Evolutionary conservation across 495 filamentous ascomycete genomes (phyloP), one percentile per base, ranked within the genome.

Genomic region (Alectoria sarmentosa): DNA sequence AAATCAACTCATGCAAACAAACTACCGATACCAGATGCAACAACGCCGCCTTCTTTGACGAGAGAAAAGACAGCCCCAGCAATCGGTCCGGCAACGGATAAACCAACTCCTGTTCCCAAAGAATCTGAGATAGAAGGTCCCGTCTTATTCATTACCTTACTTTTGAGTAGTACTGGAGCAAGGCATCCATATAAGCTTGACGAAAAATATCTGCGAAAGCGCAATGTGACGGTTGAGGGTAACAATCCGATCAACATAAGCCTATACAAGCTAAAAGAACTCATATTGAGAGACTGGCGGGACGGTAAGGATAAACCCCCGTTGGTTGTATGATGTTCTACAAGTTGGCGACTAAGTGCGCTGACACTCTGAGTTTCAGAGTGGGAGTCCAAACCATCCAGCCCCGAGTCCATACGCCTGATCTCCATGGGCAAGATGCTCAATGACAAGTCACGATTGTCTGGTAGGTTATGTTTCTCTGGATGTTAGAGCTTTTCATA

Each of bases 201-300:
- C 76, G 87, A 88, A 62, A 91, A 87, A 66, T 96, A 96, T 69
- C 76, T 96, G 59, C 77, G 82, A 55, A 92, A 91, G 74, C 84
- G 88, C 28, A 88, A 87, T 60, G 86, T 95, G 21, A 83, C 79
- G 39, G 84, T 92, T 1, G 87, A 90, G 44, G 88, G 84, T 34
- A 79, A 87, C 70, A 91, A 96, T 72, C 92, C 92, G 3, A 90
- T 90, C 70, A 86, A 86, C 70, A 90, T 96, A 75, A 94, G 88
- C 69, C 86, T 95, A 19, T 96, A 96, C 71, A 93, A 89, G 11
- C 72, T 96, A 60, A 96, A 96, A 75, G 91, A 96, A 72, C 76
- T 96, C 74, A 95, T 96, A 66, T 83, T 91, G 80, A 78, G 90
- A 69, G 92, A 95, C 69, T 96, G 92, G 92, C 81, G 90, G 68